Percentiles rank a stretch among this genome's conserved stretches.
Conservation (phyloP, 2,329 filamentous ascomycete species). For the Aureobasidium subglaciale region DNA sequence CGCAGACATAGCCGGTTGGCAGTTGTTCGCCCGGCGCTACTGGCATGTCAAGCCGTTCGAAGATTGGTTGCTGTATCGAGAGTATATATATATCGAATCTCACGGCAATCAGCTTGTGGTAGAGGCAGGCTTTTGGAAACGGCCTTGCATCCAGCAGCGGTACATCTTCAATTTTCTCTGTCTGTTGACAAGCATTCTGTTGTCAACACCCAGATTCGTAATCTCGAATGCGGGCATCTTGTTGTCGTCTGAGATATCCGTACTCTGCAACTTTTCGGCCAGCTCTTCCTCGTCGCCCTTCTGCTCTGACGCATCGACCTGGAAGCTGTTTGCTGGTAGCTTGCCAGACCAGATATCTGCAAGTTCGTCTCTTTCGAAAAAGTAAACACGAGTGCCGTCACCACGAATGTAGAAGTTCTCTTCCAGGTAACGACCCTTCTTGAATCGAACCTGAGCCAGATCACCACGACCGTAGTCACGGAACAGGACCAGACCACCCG, state of each 20-base stretch:
- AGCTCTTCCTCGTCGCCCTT: slow-evolving; percentile 18
- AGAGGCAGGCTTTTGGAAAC: slow-evolving; percentile 48
- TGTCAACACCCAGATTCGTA: slow-evolving; percentile 73
- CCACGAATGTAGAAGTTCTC: slow-evolving; percentile 97
- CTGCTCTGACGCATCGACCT: slow-evolving; percentile 23
- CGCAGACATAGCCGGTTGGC: too few species aligned
- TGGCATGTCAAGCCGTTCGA: background rate
- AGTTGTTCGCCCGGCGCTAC: too few species aligned
- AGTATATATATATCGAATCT: too few species aligned
- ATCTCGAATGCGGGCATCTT: slow-evolving; percentile 51
- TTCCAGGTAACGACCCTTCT: slow-evolving; percentile 85
- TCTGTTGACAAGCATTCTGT: slow-evolving; percentile 85
- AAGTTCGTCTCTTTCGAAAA: slow-evolving; percentile 85
- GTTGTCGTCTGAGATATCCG: slow-evolving; percentile 13
- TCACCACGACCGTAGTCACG: slow-evolving; percentile 95
- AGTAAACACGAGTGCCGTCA: slow-evolving; percentile 94
- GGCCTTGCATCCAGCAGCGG: slow-evolving; percentile 87
- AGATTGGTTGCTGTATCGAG: too few species aligned
- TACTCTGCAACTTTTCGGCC: slow-evolving; percentile 17
- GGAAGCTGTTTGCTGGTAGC: slow-evolving; percentile 22
- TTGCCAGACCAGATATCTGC: slow-evolving; percentile 65
- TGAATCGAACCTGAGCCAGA: slow-evolving; percentile 92
- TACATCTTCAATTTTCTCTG: slow-evolving; percentile 95
- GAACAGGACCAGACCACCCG: slow-evolving; percentile 89
- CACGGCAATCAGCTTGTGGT: background rate